A percentile compares a stretch with the other conserved stretches of the same genome.
Conservation (phyloP, 2,329 filamentous ascomycete species). For the Cordyceps sp. region DNA sequence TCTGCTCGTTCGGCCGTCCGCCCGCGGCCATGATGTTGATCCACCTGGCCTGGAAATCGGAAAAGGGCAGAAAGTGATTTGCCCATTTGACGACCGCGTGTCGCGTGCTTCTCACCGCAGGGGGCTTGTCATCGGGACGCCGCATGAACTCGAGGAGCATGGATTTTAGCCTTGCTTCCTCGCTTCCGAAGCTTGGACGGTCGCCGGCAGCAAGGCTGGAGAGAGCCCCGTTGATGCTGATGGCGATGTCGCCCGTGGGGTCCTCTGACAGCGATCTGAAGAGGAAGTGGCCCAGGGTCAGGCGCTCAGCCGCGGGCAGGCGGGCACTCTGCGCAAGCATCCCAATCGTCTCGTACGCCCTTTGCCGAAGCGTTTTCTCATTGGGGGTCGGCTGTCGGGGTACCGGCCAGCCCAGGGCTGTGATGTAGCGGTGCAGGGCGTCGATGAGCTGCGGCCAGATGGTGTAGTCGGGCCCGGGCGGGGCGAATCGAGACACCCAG, state of each 20-base stretch:
- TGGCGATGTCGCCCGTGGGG: constrained; percentile 54
- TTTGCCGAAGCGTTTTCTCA: constrained; percentile 55
- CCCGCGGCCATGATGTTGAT: constrained; percentile 72
- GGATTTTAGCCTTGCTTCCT: constrained; percentile 18
- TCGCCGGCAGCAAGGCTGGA: constrained; percentile 49
- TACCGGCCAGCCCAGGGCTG: constrained; percentile 68
- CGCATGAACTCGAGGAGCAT: constrained; percentile 56
- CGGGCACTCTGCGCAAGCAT: constrained; percentile 53
- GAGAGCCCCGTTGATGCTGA: constrained; percentile 79
- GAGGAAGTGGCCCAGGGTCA: constrained; percentile 51
- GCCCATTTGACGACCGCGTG: constrained; percentile 79
- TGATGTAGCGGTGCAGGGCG: constrained; percentile 56
- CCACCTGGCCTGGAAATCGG: constrained; percentile 67
- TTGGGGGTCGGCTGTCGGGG: constrained; percentile 41
- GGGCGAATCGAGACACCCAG: constrained; percentile 66
- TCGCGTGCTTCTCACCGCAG: constrained; percentile 54
- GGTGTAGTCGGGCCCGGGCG: constrained; percentile 36
- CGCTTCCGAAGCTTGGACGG: constrained; percentile 12
- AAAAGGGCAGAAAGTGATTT: constrained; percentile 71
- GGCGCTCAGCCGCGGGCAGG: constrained; percentile 35
- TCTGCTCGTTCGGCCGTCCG: constrained; percentile 48
- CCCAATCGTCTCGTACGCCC: constrained; percentile 84
- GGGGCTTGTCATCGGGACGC: constrained; percentile 23
- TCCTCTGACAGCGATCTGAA: constrained; percentile 74
- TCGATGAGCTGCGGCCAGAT: constrained; percentile 54